Base-by-base conservation (phyloP, 2,329 filamentous ascomycete genomes). In the Simplicillium aogashimaense region DNA sequence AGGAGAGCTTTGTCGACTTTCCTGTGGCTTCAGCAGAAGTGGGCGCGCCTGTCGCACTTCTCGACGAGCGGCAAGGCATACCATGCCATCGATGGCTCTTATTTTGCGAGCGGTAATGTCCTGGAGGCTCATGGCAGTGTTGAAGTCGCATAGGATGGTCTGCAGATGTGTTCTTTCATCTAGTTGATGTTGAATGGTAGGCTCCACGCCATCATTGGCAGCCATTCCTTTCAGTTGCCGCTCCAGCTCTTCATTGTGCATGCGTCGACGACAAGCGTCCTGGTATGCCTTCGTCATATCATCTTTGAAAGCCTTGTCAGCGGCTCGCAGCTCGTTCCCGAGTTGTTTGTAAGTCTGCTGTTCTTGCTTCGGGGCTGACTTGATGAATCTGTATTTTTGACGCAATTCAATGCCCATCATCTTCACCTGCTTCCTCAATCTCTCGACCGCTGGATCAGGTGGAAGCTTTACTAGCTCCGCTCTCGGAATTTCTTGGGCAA, bases 11-110 rank as follows among this genome's bases (percentile, higher is more conserved):
- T 36, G 20, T 40, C 18, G 33, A 25, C 28, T 29, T 29, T 12
- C 16, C 18, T 33, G 12, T 14, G 14, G 33, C 28, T 10, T 34
- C 14, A 28, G 18, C 16, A 25, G 14, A 20, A 29, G 20, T 14
- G 36, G 32, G 10, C 16, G 18, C n/a, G 29, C 37, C 31, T 32
- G 25, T 37, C 42, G 40, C 30, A 46, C 38, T 35, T 46, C 42
- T 3, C 32, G 29, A 13, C 40, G 36, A 17, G 39, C 20, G 5
- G 45, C 42, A 15, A 46, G 37, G 38, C 20, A 28, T 14, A 44
- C 45, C 29, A 46, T 44, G 14, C 36, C 30, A 34, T 45, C 41
- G n/a, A 41, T 41, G 15, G 39, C 39, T 17, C 14, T n/a, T 12
- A 41, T 30, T 29, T 41, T 41, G 10, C 34, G 16, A 25, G 11